Evolutionary conservation across 108 stramenopile genomes (phyloP), one percentile per base, ranked within the genome.

Genomic region (Skeletonema menzelii): DNA sequence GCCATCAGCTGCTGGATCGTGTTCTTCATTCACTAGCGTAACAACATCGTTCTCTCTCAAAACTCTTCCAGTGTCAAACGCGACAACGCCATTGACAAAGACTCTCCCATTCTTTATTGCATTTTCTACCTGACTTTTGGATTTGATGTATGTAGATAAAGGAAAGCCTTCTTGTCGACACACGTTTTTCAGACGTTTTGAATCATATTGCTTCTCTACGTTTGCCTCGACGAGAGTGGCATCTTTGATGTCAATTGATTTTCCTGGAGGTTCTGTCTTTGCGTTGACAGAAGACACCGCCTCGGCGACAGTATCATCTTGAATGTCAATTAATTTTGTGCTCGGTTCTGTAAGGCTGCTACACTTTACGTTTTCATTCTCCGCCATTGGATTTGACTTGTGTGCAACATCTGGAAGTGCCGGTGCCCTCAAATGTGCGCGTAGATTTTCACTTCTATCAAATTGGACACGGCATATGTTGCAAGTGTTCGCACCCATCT

Each of bases 61-160:
- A 17, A 90, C 77, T 20, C 87, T 83, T n/a, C 86, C 73, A n/a
- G 82, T 66, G 38, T 90, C 89, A 11, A 70, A 19, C n/a, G 67
- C 86, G 13, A 57, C 65, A 4, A 6, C n/a, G n/a, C 56, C 72
- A 70, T 89, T 85, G n/a, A 89, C 56, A 59, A 58, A 63, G 0
- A 89, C 61, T 11, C 61, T 42, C 27, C 86, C 86, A 12, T 32
- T 38, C 38, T 63, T 82, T 32, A 90, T 80, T 3, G 79, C 69
- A n/a, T 61, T 42, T 65, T 84, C 77, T 27, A 73, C 81, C 31
- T 74, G 64, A 19, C 73, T 69, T 62, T 87, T 89, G 13, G 88
- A 84, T 6, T 62, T 64, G 27, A 59, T 35, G 38, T 59, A 37
- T 26, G 60, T 62, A 20, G 61, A 75, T 27, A 84, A 72, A n/a